Percentiles rank a stretch among this genome's conserved stretches.
phyloP scores from a whole-genome alignment of 2,329 filamentous ascomycete species.

The Diaporthe sp. region DNA sequence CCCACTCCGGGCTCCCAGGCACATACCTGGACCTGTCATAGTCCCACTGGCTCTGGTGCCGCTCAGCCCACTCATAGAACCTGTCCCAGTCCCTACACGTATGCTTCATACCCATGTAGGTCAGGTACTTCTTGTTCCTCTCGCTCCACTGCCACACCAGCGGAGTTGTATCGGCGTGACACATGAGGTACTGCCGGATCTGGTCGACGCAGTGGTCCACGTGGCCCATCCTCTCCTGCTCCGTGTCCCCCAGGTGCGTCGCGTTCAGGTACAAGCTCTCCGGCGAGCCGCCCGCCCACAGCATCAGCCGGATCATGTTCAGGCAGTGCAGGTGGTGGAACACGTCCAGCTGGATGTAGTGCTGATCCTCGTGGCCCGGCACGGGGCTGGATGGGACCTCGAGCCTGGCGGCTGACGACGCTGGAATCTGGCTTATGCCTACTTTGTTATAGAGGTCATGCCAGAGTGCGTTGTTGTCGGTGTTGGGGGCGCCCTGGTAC shows the following conservation, averaged over 20 bases:
- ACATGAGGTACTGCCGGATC: constrained; percentile 7
- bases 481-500: not conserved
- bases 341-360: not conserved
- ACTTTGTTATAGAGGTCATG: constrained; percentile 1
- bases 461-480: not conserved
- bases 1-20: constrained; percentile 10
- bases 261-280: not conserved
- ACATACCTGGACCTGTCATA: not conserved
- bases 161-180: constrained; percentile 6
- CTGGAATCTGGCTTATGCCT: not conserved
- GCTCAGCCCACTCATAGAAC: not conserved
- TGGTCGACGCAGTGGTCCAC: constrained; percentile 2
- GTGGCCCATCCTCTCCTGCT: not conserved
- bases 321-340: constrained; percentile 4
- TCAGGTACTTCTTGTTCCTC: not conserved
- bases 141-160: constrained; percentile 11
- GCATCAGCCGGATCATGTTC: not conserved
- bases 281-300: not conserved
- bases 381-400: not conserved
- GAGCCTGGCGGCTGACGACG: constrained; percentile 2
- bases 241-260: constrained; percentile 1
- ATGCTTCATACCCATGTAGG: constrained; percentile 7
- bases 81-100: constrained; percentile 10
- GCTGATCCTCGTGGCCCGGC: not conserved
- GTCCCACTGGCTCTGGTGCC: constrained; percentile 11